Evolutionary conservation across 805 yeast species (phyloP).

Genomic region (Grigorovia jiainica): DNA sequence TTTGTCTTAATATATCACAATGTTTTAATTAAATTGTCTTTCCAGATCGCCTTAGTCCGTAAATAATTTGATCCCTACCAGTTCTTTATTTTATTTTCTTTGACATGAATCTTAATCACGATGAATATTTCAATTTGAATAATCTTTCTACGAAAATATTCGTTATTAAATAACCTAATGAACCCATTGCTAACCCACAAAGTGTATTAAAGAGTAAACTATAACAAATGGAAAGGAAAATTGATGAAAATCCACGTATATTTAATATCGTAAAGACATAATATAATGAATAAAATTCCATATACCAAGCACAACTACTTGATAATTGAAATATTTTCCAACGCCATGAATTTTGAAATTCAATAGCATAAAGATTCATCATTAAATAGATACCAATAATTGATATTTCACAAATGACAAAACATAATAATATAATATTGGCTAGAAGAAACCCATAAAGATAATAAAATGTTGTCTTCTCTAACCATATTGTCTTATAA

Average conservation of each 20-base stretch:
- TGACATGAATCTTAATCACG: not conserved
- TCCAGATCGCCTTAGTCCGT: no score
- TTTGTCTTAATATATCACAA: no score
- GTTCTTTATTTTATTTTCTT: not conserved
- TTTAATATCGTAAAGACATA: conserved; percentile 51
- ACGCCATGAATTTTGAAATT: conserved; percentile 46
- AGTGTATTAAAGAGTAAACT: conserved; percentile 53
- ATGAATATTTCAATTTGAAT: conserved; percentile 2
- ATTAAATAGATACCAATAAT: conserved; percentile 59
- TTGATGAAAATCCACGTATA: conserved; percentile 57
- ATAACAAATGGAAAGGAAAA: conserved; percentile 61
- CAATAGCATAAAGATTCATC: conserved; percentile 26
- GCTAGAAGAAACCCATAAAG: conserved; percentile 68
- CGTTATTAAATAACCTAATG: conserved; percentile 62
- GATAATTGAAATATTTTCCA: conserved; percentile 74
- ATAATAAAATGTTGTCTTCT: conserved; percentile 68
- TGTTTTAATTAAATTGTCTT: no score
- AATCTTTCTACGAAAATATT: conserved; percentile 48
- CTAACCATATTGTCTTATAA: conserved; percentile 70
- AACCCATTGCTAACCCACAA: conserved; percentile 64
- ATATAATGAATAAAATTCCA: conserved; percentile 57
- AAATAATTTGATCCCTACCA: no score
- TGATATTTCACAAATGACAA: conserved; percentile 63
- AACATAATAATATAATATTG: conserved; percentile 47
- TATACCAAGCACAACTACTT: conserved; percentile 60